These are phyloP conservation scores for Saitozyma podzolica DNA, from an alignment of 768 basidiomycete species.

Conservation along the genomic window DNA sequence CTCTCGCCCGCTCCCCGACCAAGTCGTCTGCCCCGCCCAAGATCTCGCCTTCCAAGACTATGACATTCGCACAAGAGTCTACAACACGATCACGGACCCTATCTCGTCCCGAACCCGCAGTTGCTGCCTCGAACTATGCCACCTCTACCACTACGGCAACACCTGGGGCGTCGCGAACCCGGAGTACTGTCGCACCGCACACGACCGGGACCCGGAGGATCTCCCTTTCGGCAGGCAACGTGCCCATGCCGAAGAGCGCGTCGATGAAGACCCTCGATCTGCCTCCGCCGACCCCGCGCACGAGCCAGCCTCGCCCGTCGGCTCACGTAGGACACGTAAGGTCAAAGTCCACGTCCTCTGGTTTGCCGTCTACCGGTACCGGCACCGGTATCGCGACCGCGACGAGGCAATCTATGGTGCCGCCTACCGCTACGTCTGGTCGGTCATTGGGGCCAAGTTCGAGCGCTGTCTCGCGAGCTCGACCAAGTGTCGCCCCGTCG, in stretches of 20 bases:
- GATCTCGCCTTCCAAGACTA: constrained; percentile 3
- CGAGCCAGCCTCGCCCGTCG: not conserved
- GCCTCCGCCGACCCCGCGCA: not conserved
- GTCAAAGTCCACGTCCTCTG: not conserved
- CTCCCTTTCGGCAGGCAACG: constrained; percentile 32
- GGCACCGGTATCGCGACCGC: not conserved
- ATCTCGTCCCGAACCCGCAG: not conserved
- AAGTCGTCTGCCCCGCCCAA: too few species aligned
- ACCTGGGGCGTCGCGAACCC: not conserved
- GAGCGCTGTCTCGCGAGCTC: too few species aligned
- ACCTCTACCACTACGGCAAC: not conserved
- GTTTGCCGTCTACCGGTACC: not conserved
- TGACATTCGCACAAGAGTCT: not conserved
- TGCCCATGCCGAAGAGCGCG: constrained; percentile 22
- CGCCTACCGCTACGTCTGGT: not conserved
- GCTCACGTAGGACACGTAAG: not conserved
- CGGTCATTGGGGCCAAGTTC: not conserved
- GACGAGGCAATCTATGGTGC: not conserved
- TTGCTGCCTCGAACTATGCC: not conserved
- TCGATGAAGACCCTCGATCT: not conserved
- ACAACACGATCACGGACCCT: too few species aligned
- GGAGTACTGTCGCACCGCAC: not conserved
- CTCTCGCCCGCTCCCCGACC: too few species aligned
- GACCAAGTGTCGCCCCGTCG: not conserved
- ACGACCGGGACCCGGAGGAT: constrained; percentile 13